phyloP scores from a whole-genome alignment of 352 stramenopile species.

The Phytophthora quininea region DNA sequence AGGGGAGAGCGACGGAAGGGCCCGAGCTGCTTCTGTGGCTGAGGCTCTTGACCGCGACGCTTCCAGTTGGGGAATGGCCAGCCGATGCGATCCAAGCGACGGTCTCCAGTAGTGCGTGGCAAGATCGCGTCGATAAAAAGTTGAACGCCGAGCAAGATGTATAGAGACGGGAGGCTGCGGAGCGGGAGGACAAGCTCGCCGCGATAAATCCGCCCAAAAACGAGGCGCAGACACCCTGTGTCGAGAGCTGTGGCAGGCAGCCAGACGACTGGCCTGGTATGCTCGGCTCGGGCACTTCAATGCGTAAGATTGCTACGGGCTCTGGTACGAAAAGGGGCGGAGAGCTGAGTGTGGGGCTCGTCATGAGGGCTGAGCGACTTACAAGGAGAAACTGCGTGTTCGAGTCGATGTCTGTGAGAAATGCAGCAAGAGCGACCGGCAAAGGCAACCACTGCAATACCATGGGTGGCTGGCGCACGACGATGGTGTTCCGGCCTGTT shows the following conservation, averaged over 20 bases:
- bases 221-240: constrained; percentile 2
- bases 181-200: constrained; percentile 12
- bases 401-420: neutral
- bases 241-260: too few species aligned
- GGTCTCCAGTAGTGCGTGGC: neutral
- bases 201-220: constrained; percentile 26
- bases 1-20: neutral
- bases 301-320: neutral
- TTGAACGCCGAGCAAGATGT: constrained; percentile 8
- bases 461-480: neutral
- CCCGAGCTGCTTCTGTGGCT: neutral
- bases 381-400: neutral
- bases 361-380: neutral
- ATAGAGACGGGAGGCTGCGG: constrained; percentile 39
- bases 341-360: neutral
- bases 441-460: neutral
- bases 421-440: neutral
- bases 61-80: constrained; percentile 53
- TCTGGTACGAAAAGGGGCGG: neutral
- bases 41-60: constrained; percentile 34
- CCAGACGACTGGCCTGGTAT: neutral
- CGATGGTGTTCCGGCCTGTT: constrained; percentile 12
- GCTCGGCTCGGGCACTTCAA: constrained; percentile 1
- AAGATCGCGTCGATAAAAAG: constrained; percentile 24
- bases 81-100: constrained; percentile 3